These are phyloP conservation scores for Talaromyces trachyspermus DNA, from an alignment of 495 filamentous ascomycete genomes.

Conservation along the genomic window DNA sequence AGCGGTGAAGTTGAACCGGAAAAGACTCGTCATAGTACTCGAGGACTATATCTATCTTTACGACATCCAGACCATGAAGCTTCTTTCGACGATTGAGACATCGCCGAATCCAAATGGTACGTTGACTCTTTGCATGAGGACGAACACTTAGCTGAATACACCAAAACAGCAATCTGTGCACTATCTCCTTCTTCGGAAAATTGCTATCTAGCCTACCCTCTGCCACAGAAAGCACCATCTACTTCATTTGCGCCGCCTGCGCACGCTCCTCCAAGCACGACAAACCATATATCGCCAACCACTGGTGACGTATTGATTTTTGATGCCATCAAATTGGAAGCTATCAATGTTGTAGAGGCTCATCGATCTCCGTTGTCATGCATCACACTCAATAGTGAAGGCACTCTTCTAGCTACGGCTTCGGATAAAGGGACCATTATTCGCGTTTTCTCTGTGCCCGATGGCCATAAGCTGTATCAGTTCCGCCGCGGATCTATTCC, in stretches of 20 bases:
- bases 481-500: slow-evolving; percentile 93
- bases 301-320: slow-evolving; percentile 91
- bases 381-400: slow-evolving; percentile 84
- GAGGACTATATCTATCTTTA: slow-evolving; percentile 97
- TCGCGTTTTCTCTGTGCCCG: slow-evolving; percentile 83
- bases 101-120: slow-evolving; percentile 82
- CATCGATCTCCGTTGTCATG: slow-evolving; percentile 87
- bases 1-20: slow-evolving; percentile 87
- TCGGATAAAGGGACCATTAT: slow-evolving; percentile 98
- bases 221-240: slow-evolving; percentile 70
- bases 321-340: slow-evolving; percentile 77
- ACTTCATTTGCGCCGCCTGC: slow-evolving; percentile 60
- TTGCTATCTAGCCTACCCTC: slow-evolving; percentile 88
- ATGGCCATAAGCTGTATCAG: slow-evolving; percentile 86
- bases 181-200: slow-evolving; percentile 91
- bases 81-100: slow-evolving; percentile 82
- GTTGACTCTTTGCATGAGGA: background rate
- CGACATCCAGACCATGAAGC: slow-evolving; percentile 96
- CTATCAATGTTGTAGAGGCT: slow-evolving; percentile 86
- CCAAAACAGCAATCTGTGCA: slow-evolving; percentile 68
- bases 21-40: slow-evolving; percentile 83
- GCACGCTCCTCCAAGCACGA: slow-evolving; percentile 72
- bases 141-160: slow-evolving; percentile 2
- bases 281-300: slow-evolving; percentile 66
- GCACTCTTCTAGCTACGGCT: slow-evolving; percentile 87